Evolutionary conservation across 495 filamentous ascomycete species (phyloP).

Genomic region (Aspergillus wentii): DNA sequence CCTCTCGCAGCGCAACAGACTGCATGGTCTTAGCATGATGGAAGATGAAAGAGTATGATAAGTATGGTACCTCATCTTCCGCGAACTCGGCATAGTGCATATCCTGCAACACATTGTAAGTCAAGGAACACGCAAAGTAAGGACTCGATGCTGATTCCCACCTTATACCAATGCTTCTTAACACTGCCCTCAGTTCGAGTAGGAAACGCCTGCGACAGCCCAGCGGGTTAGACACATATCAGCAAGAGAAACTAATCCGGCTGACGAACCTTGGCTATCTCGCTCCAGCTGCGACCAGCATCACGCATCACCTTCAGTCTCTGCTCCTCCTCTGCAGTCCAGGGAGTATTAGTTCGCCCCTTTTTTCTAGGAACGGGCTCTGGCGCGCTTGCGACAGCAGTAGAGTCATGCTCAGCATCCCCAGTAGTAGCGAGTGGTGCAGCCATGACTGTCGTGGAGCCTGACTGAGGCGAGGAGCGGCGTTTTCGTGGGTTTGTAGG

Average conservation of each 20-base stretch:
- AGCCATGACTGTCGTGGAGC: slow-evolving; percentile 32
- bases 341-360: slow-evolving; percentile 93
- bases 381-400: slow-evolving; percentile 21
- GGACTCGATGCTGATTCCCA: slow-evolving; percentile 28
- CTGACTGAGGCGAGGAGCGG: slow-evolving; percentile 31
- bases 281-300: slow-evolving; percentile 88
- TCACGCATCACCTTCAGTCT: slow-evolving; percentile 90
- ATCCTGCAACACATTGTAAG: slow-evolving; percentile 52
- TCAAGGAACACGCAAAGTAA: slow-evolving; percentile 5
- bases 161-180: slow-evolving; percentile 99
- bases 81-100: slow-evolving; percentile 99
- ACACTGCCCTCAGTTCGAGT: slow-evolving; percentile 92
- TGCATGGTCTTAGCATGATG: slow-evolving; percentile 36
- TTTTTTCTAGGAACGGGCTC: slow-evolving; percentile 71
- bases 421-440: slow-evolving; percentile 19
- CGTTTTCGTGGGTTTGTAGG: slow-evolving; percentile 42
- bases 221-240: slow-evolving; percentile 20
- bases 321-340: slow-evolving; percentile 93
- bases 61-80: slow-evolving; percentile 97
- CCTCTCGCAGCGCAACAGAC: slow-evolving; percentile 80
- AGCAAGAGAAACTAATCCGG: slow-evolving; percentile 5
- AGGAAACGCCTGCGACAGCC: slow-evolving; percentile 71
- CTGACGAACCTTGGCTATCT: slow-evolving; percentile 82
- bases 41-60: slow-evolving; percentile 23
- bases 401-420: slow-evolving; percentile 27